These are phyloP conservation scores for Pseudocercospora macadamiae DNA, from an alignment of 2,329 filamentous ascomycete genomes.

Conservation along the genomic window DNA sequence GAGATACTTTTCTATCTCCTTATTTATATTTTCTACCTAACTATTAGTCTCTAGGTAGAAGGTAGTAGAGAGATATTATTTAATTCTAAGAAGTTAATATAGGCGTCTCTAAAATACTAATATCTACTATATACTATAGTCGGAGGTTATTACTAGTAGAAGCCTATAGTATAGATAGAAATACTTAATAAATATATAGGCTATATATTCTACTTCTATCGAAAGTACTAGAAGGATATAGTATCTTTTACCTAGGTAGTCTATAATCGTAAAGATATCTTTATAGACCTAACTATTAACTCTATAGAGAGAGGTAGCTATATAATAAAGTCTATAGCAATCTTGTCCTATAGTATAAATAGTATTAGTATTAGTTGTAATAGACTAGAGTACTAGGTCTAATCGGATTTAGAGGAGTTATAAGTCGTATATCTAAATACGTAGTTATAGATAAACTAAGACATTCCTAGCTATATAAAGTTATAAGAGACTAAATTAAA, in stretches of 20 bases:
- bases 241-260: too few relatives aligned
- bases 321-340: too few relatives aligned
- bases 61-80: neutral
- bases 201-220: too few relatives aligned
- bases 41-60: neutral
- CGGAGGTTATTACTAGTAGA: neutral
- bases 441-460: neutral
- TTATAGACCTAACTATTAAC: neutral
- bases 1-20: neutral
- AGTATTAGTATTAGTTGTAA: too few relatives aligned
- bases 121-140: neutral
- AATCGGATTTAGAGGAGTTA: neutral
- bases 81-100: neutral
- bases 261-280: neutral
- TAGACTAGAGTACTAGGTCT: too few relatives aligned
- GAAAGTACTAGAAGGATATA: too few relatives aligned
- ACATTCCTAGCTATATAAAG: neutral
- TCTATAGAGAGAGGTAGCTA: neutral
- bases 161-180: too few relatives aligned
- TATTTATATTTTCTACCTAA: neutral
- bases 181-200: too few relatives aligned
- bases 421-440: neutral
- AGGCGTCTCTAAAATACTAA: neutral
- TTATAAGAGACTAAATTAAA: too few relatives aligned
- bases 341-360: too few relatives aligned